These are phyloP conservation scores for Boletus coccyginus DNA, from an alignment of 768 basidiomycete genomes.

Conservation along the genomic window DNA sequence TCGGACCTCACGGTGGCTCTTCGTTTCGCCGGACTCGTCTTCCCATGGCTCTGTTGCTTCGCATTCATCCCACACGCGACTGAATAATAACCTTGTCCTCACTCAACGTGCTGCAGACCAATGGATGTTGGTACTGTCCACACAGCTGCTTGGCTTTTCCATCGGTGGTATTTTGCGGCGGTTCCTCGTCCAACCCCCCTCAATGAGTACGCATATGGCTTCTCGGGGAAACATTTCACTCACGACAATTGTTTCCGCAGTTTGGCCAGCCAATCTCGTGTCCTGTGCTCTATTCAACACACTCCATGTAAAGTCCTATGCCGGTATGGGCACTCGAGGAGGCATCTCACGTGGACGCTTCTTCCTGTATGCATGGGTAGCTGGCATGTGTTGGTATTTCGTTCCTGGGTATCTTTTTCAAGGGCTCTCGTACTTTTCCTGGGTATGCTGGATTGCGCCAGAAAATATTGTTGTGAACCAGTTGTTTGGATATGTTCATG, in stretches of 20 bases:
- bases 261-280: slow-evolving; percentile 74
- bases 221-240: background rate
- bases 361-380: slow-evolving; percentile 43
- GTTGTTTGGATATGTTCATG: slow-evolving; percentile 59
- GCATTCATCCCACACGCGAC: background rate
- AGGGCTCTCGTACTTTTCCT: slow-evolving; percentile 58
- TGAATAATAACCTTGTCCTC: background rate
- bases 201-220: slow-evolving; percentile 48
- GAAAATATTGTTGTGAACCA: slow-evolving; percentile 68
- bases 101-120: slow-evolving; percentile 34
- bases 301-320: slow-evolving; percentile 54
- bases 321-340: slow-evolving; percentile 41
- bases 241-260: slow-evolving; percentile 40
- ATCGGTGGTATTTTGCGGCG: slow-evolving; percentile 58
- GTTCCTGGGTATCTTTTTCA: slow-evolving; percentile 75
- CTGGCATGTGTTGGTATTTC: slow-evolving; percentile 45
- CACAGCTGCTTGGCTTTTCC: slow-evolving; percentile 65
- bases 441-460: slow-evolving; percentile 69
- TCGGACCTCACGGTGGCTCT: background rate
- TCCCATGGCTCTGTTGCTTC: background rate
- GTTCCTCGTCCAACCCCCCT: slow-evolving; percentile 62
- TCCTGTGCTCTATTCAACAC: slow-evolving; percentile 73
- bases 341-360: slow-evolving; percentile 53
- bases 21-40: background rate
- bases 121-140: slow-evolving; percentile 67